A percentile compares a stretch with the other conserved stretches of the same genome.
phyloP scores from a whole-genome alignment of 495 filamentous ascomycete genomes.

The Aspergillus sclerotiicarbonarius region DNA sequence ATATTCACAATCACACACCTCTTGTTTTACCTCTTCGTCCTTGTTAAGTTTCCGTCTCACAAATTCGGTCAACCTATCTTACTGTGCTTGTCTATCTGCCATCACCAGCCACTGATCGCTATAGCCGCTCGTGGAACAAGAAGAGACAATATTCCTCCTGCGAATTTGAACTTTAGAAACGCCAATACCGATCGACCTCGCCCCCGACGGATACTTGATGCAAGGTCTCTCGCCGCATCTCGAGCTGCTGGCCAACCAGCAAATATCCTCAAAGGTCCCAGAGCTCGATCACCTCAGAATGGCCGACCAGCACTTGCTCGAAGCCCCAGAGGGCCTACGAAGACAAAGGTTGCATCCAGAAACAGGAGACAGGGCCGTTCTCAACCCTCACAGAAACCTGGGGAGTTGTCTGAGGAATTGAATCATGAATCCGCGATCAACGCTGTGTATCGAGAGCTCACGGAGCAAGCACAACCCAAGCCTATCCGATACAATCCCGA shows the following conservation, averaged over 20 bases:
- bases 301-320: slow-evolving; percentile 19
- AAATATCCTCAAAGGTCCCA: slow-evolving; percentile 36
- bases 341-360: slow-evolving; percentile 5
- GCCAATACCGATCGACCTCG: slow-evolving; percentile 21
- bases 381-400: slow-evolving; percentile 11
- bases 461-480: slow-evolving; percentile 27
- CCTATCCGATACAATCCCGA: slow-evolving; percentile 38
- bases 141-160: slow-evolving; percentile 23
- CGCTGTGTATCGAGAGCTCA: slow-evolving; percentile 30
- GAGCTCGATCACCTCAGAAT: slow-evolving; percentile 23
- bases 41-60: too few relatives aligned
- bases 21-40: not conserved
- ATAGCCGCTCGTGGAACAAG: not conserved
- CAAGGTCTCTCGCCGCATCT: slow-evolving; percentile 39
- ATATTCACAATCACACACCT: not conserved
- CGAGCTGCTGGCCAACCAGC: slow-evolving; percentile 26
- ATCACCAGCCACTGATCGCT: too few relatives aligned
- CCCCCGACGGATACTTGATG: slow-evolving; percentile 38
- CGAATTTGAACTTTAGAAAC: slow-evolving; percentile 17
- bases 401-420: slow-evolving; percentile 27
- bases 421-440: slow-evolving; percentile 28
- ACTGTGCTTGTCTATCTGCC: too few relatives aligned
- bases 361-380: slow-evolving; percentile 16
- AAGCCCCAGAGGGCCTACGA: slow-evolving; percentile 19
- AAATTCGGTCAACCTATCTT: too few relatives aligned